Percentiles rank a stretch among this genome's conserved stretches.
Evolutionary conservation across 345 rosid species (phyloP).

Genomic region (Melastoma malabathricum): DNA sequence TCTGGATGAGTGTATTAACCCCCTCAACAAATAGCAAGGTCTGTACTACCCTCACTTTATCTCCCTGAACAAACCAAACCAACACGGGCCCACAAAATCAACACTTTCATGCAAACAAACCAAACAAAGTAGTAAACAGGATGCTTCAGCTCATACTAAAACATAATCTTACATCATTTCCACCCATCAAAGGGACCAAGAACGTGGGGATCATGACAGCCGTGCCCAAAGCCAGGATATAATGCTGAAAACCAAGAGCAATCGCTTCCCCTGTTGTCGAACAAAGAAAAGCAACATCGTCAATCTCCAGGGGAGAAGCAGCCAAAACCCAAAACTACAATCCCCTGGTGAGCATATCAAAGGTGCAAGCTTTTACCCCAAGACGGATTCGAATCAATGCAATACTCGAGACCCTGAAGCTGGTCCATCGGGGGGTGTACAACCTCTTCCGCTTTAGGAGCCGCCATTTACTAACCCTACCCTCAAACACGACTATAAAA

Average conservation of each 20-base stretch:
- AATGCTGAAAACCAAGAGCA: conserved; percentile 92
- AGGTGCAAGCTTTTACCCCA: conserved; percentile 45
- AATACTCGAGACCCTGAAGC: conserved; percentile 95
- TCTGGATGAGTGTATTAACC: conserved; percentile 78
- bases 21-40: conserved; percentile 88
- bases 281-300: neutral
- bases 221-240: conserved; percentile 86
- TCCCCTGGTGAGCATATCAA: neutral
- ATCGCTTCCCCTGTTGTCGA: conserved; percentile 65
- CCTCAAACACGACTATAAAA: too few species aligned
- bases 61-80: conserved; percentile 42
- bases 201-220: conserved; percentile 98
- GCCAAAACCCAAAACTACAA: neutral
- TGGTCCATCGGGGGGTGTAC: conserved; percentile 90
- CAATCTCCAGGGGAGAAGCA: neutral
- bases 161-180: conserved; percentile 52
- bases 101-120: neutral
- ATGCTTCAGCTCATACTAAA: neutral
- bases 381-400: conserved; percentile 97
- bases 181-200: conserved; percentile 97
- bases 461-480: conserved; percentile 35
- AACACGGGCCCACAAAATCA: conserved; percentile 1
- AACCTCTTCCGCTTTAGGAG: conserved; percentile 85
- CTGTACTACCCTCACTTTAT: conserved; percentile 92
- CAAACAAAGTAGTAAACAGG: neutral